These are phyloP conservation scores for Macadamia integrifolia DNA, from an alignment of 164 flowering plant genomes.

Conservation along the genomic window DNA sequence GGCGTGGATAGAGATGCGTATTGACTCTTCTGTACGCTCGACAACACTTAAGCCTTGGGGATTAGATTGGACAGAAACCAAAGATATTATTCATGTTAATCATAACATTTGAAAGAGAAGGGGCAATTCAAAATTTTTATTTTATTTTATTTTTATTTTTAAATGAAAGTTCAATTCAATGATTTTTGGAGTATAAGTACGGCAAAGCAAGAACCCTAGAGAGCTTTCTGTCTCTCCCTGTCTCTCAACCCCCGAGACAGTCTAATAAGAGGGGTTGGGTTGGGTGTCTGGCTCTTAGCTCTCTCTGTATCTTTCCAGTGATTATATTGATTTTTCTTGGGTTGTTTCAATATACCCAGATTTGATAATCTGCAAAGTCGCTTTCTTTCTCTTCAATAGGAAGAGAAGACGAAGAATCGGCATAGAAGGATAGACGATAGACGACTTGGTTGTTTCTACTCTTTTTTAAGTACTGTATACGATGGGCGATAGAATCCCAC, in stretches of 20 bases:
- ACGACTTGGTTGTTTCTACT: not conserved
- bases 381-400: not conserved
- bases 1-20: too few relatives aligned
- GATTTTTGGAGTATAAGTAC: not conserved
- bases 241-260: not conserved
- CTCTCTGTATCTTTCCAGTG: not conserved
- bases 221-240: not conserved
- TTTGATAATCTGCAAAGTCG: not conserved
- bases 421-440: too few relatives aligned
- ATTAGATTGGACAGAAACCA: too few relatives aligned
- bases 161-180: not conserved
- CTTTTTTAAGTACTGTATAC: not conserved
- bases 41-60: too few relatives aligned
- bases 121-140: not conserved
- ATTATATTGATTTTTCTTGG: not conserved
- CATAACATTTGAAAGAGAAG: not conserved
- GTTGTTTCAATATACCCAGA: not conserved
- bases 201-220: not conserved
- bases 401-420: not conserved
- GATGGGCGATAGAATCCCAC: constrained; percentile 71
- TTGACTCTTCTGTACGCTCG: too few relatives aligned
- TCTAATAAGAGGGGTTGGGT: not conserved
- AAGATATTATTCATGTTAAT: not conserved
- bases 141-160: too few relatives aligned
- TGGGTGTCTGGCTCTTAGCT: not conserved